A percentile compares a stretch with the other conserved stretches of the same genome.
These are phyloP conservation scores for Claviceps digitariae DNA, from an alignment of 2,329 filamentous ascomycete genomes.

Conservation along the genomic window DNA sequence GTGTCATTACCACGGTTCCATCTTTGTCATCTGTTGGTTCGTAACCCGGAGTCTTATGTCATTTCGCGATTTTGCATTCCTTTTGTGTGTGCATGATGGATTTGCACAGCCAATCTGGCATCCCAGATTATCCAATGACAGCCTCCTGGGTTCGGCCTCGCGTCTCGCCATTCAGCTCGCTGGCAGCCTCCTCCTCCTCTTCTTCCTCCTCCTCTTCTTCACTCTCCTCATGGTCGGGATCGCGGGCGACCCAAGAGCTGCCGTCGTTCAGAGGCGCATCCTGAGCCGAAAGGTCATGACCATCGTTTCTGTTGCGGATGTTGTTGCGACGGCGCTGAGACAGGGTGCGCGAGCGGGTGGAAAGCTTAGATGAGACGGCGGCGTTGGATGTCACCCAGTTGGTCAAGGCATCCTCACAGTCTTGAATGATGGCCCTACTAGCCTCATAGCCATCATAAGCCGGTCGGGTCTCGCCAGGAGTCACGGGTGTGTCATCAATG, in stretches of 20 bases:
- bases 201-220: constrained; percentile 48
- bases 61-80: background rate
- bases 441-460: constrained; percentile 98
- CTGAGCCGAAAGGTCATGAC: constrained; percentile 70
- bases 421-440: constrained; percentile 97
- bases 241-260: constrained; percentile 74
- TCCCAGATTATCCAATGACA: constrained; percentile 26
- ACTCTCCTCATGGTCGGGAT: constrained; percentile 50
- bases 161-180: constrained; percentile 40
- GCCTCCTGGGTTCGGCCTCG: constrained; percentile 42
- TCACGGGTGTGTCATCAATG: constrained; percentile 92
- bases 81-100: background rate
- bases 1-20: constrained; percentile 4
- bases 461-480: constrained; percentile 86
- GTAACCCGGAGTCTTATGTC: background rate
- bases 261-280: constrained; percentile 65
- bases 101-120: background rate
- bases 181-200: constrained; percentile 42
- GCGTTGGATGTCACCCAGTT: constrained; percentile 94
- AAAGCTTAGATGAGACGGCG: constrained; percentile 75
- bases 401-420: constrained; percentile 92
- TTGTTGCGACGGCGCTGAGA: constrained; percentile 72
- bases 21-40: background rate
- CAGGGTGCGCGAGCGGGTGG: constrained; percentile 72
- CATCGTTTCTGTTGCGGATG: constrained; percentile 51